Evolutionary conservation across 2,329 filamentous ascomycete species (phyloP).

Genomic region (Epichloe glyceriae): DNA sequence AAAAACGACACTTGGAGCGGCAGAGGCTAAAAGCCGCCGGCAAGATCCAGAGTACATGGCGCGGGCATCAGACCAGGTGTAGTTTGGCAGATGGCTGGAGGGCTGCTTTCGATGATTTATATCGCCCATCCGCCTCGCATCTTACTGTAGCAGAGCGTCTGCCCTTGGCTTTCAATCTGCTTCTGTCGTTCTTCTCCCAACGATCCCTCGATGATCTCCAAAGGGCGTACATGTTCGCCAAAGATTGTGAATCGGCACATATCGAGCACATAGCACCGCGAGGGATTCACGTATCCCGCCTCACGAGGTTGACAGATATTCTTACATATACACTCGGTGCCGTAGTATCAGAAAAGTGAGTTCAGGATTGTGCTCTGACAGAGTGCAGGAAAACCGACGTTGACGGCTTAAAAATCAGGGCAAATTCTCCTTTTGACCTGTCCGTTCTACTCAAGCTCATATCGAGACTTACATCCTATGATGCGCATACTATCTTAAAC

Average conservation of each 20-base stretch:
- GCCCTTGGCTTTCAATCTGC: slow-evolving; percentile 30
- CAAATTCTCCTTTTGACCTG: slow-evolving; percentile 2
- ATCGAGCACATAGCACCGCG: slow-evolving; percentile 22
- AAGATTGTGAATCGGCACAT: slow-evolving; percentile 26
- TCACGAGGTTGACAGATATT: slow-evolving; percentile 23
- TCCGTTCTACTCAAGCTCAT: slow-evolving; percentile 24
- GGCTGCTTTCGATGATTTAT: slow-evolving; percentile 48
- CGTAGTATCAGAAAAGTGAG: slow-evolving; percentile 14
- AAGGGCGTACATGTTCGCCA: slow-evolving; percentile 32
- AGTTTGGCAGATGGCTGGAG: slow-evolving; percentile 45
- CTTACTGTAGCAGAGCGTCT: slow-evolving; percentile 23
- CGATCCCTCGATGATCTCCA: slow-evolving; percentile 31
- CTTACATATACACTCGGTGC: slow-evolving; percentile 22
- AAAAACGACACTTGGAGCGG: slow-evolving; percentile 67
- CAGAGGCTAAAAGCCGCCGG: slow-evolving; percentile 61
- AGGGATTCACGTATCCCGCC: slow-evolving; percentile 16
- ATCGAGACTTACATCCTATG: slow-evolving; percentile 14
- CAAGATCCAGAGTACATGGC: slow-evolving; percentile 68
- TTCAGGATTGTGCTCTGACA: background rate
- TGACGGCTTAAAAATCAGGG: background rate
- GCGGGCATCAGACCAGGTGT: slow-evolving; percentile 56
- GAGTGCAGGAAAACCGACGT: background rate
- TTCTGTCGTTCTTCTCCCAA: slow-evolving; percentile 37
- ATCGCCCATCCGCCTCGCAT: slow-evolving; percentile 24
- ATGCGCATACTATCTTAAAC: slow-evolving; percentile 12